phyloP scores from a whole-genome alignment of 164 flowering plant genomes.

The Magnolia changhungtana region DNA sequence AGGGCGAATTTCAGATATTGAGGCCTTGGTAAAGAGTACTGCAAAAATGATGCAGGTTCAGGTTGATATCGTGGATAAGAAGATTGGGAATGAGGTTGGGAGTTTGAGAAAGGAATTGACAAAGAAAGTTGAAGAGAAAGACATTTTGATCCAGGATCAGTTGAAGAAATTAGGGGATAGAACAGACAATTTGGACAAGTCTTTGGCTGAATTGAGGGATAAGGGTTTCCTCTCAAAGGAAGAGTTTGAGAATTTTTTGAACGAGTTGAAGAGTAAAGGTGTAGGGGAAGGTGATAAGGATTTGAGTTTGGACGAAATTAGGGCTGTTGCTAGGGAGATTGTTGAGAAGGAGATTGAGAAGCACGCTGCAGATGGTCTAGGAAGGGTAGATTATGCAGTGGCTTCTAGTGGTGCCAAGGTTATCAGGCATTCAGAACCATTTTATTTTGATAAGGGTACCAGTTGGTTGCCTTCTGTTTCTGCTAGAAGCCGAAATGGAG shows the following conservation, averaged over 20 bases:
- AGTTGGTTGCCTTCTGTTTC: conserved; percentile 24
- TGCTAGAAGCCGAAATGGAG: conserved; percentile 14
- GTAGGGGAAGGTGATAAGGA: conserved; percentile 14
- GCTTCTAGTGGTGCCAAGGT: conserved; percentile 63
- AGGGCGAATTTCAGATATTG: conserved; percentile 53
- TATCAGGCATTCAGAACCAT: conserved; percentile 65
- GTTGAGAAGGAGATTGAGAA: conserved; percentile 69
- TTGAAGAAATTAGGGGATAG: conserved; percentile 36
- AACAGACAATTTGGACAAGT: conserved; percentile 29
- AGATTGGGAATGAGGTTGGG: conserved; percentile 24
- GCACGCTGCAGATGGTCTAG: conserved; percentile 89
- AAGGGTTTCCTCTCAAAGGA: conserved; percentile 41
- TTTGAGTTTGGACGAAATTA: conserved; percentile 53
- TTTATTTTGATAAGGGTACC: conserved; percentile 21
- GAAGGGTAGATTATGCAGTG: conserved; percentile 77
- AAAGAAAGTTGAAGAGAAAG: conserved; percentile 25
- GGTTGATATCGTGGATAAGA: conserved; percentile 49
- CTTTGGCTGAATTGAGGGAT: conserved; percentile 27
- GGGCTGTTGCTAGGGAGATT: conserved; percentile 52
- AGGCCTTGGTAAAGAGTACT: conserved; percentile 50
- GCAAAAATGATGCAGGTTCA: conserved; percentile 69
- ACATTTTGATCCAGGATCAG: conserved; percentile 15
- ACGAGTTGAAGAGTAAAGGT: conserved; percentile 33
- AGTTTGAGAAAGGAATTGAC: conserved; percentile 27
- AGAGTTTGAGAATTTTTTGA: conserved; percentile 45